Percentiles rank a stretch among this genome's conserved stretches.
Conservation (phyloP, 495 filamentous ascomycete genomes). For the Entonaema liquescens region DNA sequence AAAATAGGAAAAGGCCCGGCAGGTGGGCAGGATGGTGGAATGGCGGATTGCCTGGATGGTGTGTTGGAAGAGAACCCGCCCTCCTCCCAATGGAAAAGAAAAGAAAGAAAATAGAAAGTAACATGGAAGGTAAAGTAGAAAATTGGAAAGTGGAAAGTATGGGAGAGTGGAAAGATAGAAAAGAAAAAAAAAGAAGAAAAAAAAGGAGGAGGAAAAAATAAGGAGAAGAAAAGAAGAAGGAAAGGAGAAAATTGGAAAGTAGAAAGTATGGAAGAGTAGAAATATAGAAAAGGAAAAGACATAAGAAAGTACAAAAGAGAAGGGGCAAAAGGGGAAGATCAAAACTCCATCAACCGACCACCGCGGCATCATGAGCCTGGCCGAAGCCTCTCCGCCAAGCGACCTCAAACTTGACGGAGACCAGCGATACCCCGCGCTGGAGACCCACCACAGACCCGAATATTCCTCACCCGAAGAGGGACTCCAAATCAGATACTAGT, state of each 20-base stretch:
- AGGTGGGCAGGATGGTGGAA: not conserved
- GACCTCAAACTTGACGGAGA: not conserved
- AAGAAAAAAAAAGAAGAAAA: not conserved
- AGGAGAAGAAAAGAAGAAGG: not conserved
- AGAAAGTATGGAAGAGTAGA: not conserved
- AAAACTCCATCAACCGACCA: not conserved
- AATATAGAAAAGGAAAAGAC: not conserved
- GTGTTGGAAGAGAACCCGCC: not conserved
- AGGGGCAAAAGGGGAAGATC: not conserved
- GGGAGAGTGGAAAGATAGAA: not conserved
- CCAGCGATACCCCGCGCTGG: not conserved
- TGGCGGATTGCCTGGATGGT: no score
- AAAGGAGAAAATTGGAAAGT: not conserved
- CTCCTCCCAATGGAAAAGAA: no score
- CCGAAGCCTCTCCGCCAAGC: not conserved
- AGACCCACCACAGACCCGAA: constrained; percentile 7
- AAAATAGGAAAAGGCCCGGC: no score
- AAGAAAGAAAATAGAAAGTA: no score
- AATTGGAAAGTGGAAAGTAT: not conserved
- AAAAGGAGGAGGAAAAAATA: not conserved
- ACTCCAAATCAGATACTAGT: not conserved
- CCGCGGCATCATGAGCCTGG: not conserved
- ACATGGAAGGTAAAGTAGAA: no score
- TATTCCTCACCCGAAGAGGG: not conserved
- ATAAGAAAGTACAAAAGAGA: not conserved